phyloP scores from a whole-genome alignment of 1,284 basidiomycete genomes.

The Tylopilus sp. region DNA sequence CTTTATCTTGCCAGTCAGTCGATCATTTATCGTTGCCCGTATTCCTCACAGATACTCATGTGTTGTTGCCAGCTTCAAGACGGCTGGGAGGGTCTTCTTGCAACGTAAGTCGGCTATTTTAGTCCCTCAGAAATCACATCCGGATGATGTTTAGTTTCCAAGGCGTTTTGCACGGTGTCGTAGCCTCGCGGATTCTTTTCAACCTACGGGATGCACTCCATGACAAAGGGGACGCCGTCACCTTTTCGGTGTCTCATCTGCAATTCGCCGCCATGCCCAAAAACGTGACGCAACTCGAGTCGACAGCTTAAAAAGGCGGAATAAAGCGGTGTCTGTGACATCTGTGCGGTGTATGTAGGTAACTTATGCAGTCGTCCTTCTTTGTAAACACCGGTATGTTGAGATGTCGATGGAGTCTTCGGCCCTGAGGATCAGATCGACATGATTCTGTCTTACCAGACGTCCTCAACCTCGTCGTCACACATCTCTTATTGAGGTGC shows the following conservation, averaged over 20 bases:
- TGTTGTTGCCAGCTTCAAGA: neutral
- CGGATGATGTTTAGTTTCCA: neutral
- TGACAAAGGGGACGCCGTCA: neutral
- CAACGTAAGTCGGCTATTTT: neutral
- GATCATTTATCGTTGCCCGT: neutral
- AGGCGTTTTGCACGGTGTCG: conserved; percentile 1
- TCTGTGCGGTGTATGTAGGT: neutral
- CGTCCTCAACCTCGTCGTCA: too few species aligned
- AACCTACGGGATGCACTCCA: neutral
- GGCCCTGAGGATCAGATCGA: too few species aligned
- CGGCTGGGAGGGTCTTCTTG: neutral
- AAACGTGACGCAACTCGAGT: neutral
- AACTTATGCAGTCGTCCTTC: neutral
- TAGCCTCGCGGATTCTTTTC: conserved; percentile 6
- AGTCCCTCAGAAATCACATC: neutral
- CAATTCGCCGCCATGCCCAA: neutral
- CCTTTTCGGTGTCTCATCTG: neutral
- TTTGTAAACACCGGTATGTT: neutral
- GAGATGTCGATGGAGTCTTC: too few species aligned
- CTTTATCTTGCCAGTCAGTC: neutral
- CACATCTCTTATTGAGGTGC: too few species aligned
- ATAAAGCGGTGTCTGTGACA: neutral
- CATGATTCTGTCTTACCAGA: too few species aligned
- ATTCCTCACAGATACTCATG: neutral
- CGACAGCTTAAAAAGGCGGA: neutral